Conservation (phyloP, 495 filamentous ascomycete genomes). For the Filosporella fistucella region DNA sequence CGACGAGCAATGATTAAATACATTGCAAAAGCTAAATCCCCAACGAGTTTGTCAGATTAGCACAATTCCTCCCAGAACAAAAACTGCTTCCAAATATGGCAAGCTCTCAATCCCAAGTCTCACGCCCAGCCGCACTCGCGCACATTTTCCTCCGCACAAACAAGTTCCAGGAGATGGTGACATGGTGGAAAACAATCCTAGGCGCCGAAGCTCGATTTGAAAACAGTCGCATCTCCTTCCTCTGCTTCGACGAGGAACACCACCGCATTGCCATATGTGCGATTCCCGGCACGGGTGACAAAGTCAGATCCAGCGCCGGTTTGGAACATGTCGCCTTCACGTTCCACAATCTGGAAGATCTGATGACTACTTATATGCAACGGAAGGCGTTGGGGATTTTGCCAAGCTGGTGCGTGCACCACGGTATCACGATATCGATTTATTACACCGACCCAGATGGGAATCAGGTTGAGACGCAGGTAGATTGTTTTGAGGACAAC, state of each 20-base stretch:
- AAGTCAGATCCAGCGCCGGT: constrained; percentile 21
- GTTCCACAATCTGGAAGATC: constrained; percentile 26
- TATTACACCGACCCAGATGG: constrained; percentile 45
- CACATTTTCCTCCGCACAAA: no score
- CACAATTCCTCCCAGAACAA: no score
- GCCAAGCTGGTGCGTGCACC: constrained; percentile 38
- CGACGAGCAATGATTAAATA: no score
- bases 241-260: constrained; percentile 42
- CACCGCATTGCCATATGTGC: constrained; percentile 38
- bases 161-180: no score
- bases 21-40: no score
- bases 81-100: no score
- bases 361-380: constrained; percentile 28
- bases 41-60: no score
- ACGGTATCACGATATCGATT: constrained; percentile 36
- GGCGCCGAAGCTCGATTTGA: constrained; percentile 22
- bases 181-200: no score
- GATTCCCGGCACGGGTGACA: constrained; percentile 13
- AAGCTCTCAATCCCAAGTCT: no score
- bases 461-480: constrained; percentile 40
- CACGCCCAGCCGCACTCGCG: no score
- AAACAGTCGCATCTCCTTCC: constrained; percentile 26
- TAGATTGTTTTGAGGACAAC: constrained; percentile 35
- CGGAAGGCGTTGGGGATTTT: constrained; percentile 30
- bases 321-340: constrained; percentile 38